Percentiles rank a stretch among this genome's conserved stretches.
These are phyloP conservation scores for Aspergillus puulaauensis DNA, from an alignment of 2,329 filamentous ascomycete species.

Conservation along the genomic window DNA sequence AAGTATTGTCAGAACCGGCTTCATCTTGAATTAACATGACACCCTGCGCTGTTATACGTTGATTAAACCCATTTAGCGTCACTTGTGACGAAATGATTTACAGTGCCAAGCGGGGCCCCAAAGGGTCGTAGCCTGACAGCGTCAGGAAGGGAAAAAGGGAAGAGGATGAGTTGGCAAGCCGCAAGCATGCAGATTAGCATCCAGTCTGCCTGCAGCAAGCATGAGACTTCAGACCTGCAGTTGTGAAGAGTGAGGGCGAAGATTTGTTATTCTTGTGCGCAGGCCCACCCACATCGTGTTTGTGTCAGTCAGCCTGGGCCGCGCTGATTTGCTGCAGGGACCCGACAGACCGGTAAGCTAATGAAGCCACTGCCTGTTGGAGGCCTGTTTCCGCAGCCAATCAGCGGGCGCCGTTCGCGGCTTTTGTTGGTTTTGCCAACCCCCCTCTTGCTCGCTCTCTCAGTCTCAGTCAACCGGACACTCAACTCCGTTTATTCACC, in stretches of 20 bases:
- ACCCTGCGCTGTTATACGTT: background rate
- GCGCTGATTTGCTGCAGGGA: conserved; percentile 20
- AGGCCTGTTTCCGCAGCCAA: conserved; percentile 21
- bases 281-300: conserved; percentile 23
- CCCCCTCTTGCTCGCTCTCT: background rate
- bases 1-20: background rate
- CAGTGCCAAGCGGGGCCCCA: background rate
- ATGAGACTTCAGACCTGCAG: background rate
- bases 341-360: conserved; percentile 24
- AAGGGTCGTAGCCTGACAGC: background rate
- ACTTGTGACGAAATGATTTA: conserved; percentile 5
- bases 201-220: conserved; percentile 9
- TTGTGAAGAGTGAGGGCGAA: conserved; percentile 4
- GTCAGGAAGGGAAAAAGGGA: conserved; percentile 6
- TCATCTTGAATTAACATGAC: background rate
- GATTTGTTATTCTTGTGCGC: conserved; percentile 1
- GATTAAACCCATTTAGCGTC: background rate
- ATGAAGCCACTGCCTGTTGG: conserved; percentile 21
- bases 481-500: background rate
- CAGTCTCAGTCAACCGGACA: background rate
- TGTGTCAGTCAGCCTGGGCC: conserved; percentile 18
- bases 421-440: conserved; percentile 21
- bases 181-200: conserved; percentile 26
- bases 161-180: conserved; percentile 29
- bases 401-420: conserved; percentile 1